phyloP scores from a whole-genome alignment of 2,329 filamentous ascomycete genomes.

The Talaromyces sp. region DNA sequence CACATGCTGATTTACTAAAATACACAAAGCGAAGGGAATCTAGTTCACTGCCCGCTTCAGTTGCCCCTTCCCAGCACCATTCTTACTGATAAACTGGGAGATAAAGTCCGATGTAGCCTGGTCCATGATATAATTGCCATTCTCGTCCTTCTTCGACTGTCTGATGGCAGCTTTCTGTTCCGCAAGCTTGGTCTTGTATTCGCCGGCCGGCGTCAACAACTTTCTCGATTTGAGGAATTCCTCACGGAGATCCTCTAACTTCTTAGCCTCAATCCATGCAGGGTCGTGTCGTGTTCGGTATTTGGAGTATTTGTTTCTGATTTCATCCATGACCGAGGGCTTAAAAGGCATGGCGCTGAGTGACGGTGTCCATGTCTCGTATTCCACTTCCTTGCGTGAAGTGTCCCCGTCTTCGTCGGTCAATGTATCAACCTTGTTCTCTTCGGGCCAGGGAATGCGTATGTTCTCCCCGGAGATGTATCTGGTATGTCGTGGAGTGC shows the following conservation, averaged over 20 bases:
- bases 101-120: constrained; percentile 36
- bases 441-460: constrained; percentile 70
- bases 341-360: constrained; percentile 78
- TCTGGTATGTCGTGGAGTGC: constrained; percentile 41
- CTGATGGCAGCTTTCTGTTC: constrained; percentile 37
- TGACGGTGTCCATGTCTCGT: constrained; percentile 72
- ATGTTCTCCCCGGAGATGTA: constrained; percentile 69
- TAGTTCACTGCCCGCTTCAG: background rate
- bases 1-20: constrained; percentile 6
- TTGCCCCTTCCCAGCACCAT: constrained; percentile 7
- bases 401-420: constrained; percentile 67
- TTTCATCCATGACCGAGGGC: constrained; percentile 72
- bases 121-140: constrained; percentile 37
- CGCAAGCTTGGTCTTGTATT: constrained; percentile 37
- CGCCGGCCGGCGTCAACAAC: constrained; percentile 49
- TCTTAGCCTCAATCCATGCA: constrained; percentile 66
- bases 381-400: constrained; percentile 69
- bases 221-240: constrained; percentile 44
- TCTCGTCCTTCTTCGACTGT: constrained; percentile 34
- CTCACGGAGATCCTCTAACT: constrained; percentile 54
- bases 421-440: constrained; percentile 46
- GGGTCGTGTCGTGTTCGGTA: constrained; percentile 78
- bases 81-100: constrained; percentile 33
- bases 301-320: constrained; percentile 76
- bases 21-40: constrained; percentile 4